Conservation (phyloP, 768 basidiomycete species). For the Cyclocybe cylindracea region DNA sequence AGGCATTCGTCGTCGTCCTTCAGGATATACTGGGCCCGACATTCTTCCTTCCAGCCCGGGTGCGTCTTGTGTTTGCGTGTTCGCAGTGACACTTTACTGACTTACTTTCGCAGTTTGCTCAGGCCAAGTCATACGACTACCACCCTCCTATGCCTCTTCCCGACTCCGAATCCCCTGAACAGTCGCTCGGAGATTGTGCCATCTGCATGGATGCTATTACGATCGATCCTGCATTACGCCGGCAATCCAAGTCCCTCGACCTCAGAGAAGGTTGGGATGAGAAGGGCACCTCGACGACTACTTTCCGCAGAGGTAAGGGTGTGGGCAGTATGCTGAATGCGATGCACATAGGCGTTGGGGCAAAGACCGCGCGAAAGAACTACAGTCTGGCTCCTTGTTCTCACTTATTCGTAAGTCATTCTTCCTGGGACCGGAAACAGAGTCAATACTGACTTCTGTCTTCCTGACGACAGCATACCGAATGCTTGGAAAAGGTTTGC, state of each 20-base stretch:
- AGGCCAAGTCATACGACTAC: slow-evolving; percentile 74
- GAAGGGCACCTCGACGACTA: slow-evolving; percentile 13
- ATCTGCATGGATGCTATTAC: slow-evolving; percentile 92
- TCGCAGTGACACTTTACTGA: background rate
- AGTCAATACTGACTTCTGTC: background rate
- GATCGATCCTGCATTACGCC: slow-evolving; percentile 41
- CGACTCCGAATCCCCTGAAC: slow-evolving; percentile 75
- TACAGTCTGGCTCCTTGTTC: slow-evolving; percentile 90
- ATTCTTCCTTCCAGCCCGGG: slow-evolving; percentile 79
- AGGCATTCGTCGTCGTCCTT: slow-evolving; percentile 59
- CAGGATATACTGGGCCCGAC: slow-evolving; percentile 79
- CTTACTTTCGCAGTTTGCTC: slow-evolving; percentile 48
- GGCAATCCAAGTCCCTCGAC: slow-evolving; percentile 35
- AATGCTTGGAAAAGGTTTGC: slow-evolving; percentile 77
- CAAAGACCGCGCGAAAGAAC: slow-evolving; percentile 52
- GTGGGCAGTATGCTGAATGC: slow-evolving; percentile 39
- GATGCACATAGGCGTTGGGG: slow-evolving; percentile 44
- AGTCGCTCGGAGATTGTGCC: slow-evolving; percentile 82
- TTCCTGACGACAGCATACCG: slow-evolving; percentile 62
- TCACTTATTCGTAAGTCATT: slow-evolving; percentile 76
- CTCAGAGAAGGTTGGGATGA: slow-evolving; percentile 28
- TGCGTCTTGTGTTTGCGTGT: slow-evolving; percentile 31
- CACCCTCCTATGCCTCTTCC: slow-evolving; percentile 76
- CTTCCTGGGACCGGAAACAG: background rate
- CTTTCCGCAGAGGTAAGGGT: slow-evolving; percentile 21